Evolutionary conservation across 441 rosid species (phyloP).

Genomic region (Gossypium laxum): DNA sequence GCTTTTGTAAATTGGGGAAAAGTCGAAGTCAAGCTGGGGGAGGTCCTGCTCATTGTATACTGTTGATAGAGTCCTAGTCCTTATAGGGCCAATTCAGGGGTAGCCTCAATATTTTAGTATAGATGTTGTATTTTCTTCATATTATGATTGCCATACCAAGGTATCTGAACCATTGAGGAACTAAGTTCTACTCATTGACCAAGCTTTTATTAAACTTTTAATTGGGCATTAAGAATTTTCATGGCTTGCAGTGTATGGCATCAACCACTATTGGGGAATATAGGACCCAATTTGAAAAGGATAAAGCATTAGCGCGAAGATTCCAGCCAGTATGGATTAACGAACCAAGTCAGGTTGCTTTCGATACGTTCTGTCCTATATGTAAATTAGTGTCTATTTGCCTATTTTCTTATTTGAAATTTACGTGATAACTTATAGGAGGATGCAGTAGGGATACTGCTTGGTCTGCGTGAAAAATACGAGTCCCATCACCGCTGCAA

Average conservation of each 20-base stretch:
- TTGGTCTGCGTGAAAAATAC: slow-evolving; percentile 61
- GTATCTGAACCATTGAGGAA: not conserved
- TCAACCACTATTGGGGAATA: slow-evolving; percentile 64
- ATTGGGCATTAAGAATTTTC: slow-evolving; percentile 8
- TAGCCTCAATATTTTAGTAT: not conserved
- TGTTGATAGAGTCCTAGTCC: not conserved
- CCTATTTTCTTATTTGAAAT: slow-evolving; percentile 13
- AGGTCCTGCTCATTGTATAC: not conserved
- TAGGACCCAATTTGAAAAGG: slow-evolving; percentile 62
- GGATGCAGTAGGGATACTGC: slow-evolving; percentile 56
- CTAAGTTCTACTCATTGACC: slow-evolving; percentile 6
- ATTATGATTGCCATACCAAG: not conserved
- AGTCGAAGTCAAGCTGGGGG: not conserved
- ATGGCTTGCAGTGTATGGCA: slow-evolving; percentile 57
- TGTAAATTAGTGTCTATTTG: slow-evolving; percentile 4
- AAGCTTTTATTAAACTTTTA: slow-evolving; percentile 1
- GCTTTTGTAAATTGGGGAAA: not conserved
- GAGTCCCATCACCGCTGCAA: slow-evolving; percentile 64
- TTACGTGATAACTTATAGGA: slow-evolving; percentile 33
- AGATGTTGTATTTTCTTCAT: not conserved
- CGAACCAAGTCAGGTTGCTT: slow-evolving; percentile 61
- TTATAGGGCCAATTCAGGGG: not conserved
- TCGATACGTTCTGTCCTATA: not conserved
- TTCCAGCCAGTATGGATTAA: slow-evolving; percentile 64
- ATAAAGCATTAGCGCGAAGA: slow-evolving; percentile 67